phyloP scores from a whole-genome alignment of 352 stramenopile genomes.

The Pythium dissotocum region DNA sequence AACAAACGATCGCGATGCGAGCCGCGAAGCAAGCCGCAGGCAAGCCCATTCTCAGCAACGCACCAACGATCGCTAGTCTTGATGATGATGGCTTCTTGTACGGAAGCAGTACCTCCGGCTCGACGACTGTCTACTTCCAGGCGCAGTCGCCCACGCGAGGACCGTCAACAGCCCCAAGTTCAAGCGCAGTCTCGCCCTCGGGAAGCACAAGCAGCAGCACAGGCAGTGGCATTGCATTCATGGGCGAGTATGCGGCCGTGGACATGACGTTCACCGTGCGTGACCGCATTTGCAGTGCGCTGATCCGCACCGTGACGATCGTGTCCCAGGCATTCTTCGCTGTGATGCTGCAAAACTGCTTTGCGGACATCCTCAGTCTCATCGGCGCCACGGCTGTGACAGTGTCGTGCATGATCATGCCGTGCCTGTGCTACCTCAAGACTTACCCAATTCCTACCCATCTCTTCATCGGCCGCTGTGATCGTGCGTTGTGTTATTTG shows the following conservation, averaged over 20 bases:
- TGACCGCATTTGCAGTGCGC: conserved; percentile 48
- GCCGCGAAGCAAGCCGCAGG: conserved; percentile 33
- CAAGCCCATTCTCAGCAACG: conserved; percentile 43
- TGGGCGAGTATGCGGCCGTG: conserved; percentile 20
- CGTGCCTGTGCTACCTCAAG: conserved; percentile 71
- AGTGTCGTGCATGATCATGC: conserved; percentile 78
- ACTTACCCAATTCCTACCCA: conserved; percentile 56
- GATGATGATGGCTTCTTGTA: conserved; percentile 58
- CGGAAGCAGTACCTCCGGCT: conserved; percentile 25
- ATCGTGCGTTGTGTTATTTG: conserved; percentile 50
- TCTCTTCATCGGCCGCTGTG: conserved; percentile 48
- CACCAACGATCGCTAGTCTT: conserved; percentile 34
- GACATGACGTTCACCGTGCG: conserved; percentile 36
- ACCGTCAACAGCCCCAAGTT: not conserved
- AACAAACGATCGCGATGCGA: conserved; percentile 43
- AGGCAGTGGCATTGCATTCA: conserved; percentile 8
- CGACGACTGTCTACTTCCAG: conserved; percentile 21
- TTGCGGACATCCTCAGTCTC: conserved; percentile 64
- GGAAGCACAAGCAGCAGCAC: conserved; percentile 9
- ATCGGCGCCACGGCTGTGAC: conserved; percentile 68
- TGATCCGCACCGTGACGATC: conserved; percentile 54
- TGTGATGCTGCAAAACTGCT: conserved; percentile 73
- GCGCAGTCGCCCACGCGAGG: conserved; percentile 22
- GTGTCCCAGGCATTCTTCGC: conserved; percentile 52
- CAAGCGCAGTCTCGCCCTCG: conserved; percentile 7